Evolutionary conservation across 176 grass and related monocot genomes (phyloP), one percentile per base, ranked within the genome.

Genomic region (Thinopyrum elongatum): DNA sequence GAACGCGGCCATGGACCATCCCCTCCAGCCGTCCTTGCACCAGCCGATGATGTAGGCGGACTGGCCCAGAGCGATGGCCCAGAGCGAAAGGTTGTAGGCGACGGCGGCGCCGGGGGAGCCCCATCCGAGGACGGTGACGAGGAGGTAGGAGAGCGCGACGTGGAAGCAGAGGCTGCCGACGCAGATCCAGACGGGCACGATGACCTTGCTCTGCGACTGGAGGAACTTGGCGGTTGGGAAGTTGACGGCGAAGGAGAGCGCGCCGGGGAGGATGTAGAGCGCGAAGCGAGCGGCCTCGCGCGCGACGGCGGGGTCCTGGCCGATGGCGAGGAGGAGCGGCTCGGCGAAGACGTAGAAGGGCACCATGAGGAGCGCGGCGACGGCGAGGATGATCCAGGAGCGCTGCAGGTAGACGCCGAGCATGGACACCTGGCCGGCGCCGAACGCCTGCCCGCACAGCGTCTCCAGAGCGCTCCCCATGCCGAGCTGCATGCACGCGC

Each of bases 391-490:
- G 58, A 93, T 76, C 88, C 92, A 93, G 11, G 92, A 93, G 4
- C 88, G 88, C 23, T 93, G 91, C 28, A 93, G 60, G 82, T 93
- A 90, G 25, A 93, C 82, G 59, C 91, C 92, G 34, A 93, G 92
- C 88, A 93, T 90, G 46, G 68, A 78, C 3, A 93, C 82, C 74
- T 80, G 83, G 0, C 92, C 86, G 0, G 88, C 92, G 7, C 88
- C 88, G 74, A 76, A 93, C 39, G 92, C 89, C 59, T 91, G 89
- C 19, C 92, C 86, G 69, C 88, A 93, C 30, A 93, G 75, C 47
- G 92, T 93, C 61, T 93, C 89, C 79, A 93, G 65, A 46, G 92
- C 92, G 76, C 92, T 94, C 69, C 79, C 92, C 89, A 94, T 93
- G 41, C 91, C 91, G 19, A 93, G 81, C 87, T 92, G 3, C 19